Evolutionary conservation across 208 protist species (phyloP).

Genomic region (Acanthamoeba rhysodes): DNA sequence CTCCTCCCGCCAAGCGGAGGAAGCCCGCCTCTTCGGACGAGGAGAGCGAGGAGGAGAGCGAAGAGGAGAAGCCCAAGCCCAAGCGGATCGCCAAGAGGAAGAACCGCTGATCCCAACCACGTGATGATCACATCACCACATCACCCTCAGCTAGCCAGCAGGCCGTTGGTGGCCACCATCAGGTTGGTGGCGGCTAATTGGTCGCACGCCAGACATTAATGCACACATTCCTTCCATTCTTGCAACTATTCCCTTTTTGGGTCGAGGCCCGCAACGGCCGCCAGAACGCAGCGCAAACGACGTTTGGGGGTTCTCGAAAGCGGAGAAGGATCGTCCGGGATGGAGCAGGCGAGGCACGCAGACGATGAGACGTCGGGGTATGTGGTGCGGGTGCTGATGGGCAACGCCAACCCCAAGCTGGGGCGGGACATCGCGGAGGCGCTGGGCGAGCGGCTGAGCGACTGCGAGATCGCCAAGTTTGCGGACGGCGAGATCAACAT

Average conservation of each 20-base stretch:
- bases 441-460: not conserved
- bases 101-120: not conserved
- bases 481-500: slow-evolving; percentile 87
- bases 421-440: slow-evolving; percentile 26
- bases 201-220: no score
- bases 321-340: not conserved
- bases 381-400: not conserved
- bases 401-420: slow-evolving; percentile 48
- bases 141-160: no score
- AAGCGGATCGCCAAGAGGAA: slow-evolving; percentile 19
- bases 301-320: no score
- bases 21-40: not conserved
- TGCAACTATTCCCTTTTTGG: no score
- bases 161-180: no score
- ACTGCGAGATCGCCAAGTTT: slow-evolving; percentile 51
- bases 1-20: not conserved
- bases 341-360: not conserved
- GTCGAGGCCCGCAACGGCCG: no score
- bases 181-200: no score
- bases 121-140: not conserved
- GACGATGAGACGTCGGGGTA: not conserved
- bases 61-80: not conserved
- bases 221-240: no score
- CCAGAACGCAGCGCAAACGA: no score
- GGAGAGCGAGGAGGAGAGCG: not conserved